A percentile compares a stretch with the other conserved stretches of the same genome.
Evolutionary conservation across 306 rosid species (phyloP).

Genomic region (Luffa aegyptiaca): DNA sequence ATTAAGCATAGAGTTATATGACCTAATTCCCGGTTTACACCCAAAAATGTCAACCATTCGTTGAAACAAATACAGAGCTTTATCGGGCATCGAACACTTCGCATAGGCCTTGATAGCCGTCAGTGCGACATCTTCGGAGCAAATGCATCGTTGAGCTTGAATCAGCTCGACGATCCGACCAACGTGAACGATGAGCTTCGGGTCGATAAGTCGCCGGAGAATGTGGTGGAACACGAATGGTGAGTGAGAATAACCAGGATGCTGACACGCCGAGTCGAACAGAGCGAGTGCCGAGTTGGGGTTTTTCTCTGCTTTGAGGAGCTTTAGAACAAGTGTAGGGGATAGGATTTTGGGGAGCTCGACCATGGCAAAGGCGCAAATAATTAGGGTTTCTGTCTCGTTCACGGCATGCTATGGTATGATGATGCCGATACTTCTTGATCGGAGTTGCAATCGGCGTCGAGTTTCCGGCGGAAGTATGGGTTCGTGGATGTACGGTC

Average conservation of each 20-base stretch:
- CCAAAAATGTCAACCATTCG: slow-evolving; percentile 63
- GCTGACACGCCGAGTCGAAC: slow-evolving; percentile 51
- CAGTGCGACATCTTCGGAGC: slow-evolving; percentile 69
- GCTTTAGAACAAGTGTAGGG: slow-evolving; percentile 42
- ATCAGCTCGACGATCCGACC: slow-evolving; percentile 38
- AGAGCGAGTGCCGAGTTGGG: slow-evolving; percentile 46
- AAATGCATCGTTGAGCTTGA: slow-evolving; percentile 35
- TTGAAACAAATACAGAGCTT: slow-evolving; percentile 49
- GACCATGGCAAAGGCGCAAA: slow-evolving; percentile 36
- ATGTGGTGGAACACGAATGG: slow-evolving; percentile 52
- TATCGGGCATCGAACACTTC: slow-evolving; percentile 61
- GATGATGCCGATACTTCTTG: neutral
- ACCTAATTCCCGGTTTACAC: slow-evolving; percentile 50
- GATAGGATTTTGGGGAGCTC: slow-evolving; percentile 51
- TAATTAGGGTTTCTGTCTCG: neutral
- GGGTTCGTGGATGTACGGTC: no score
- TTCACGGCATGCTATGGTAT: neutral
- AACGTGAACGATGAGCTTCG: slow-evolving; percentile 31
- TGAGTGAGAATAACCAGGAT: slow-evolving; percentile 39
- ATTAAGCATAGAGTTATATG: slow-evolving; percentile 65
- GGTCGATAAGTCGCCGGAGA: slow-evolving; percentile 48
- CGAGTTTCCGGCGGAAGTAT: neutral
- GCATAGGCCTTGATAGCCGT: slow-evolving; percentile 64
- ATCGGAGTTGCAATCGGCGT: neutral
- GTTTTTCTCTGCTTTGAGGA: slow-evolving; percentile 61